These are phyloP conservation scores for Evernia prunastri DNA, from an alignment of 495 filamentous ascomycete species.

Conservation along the genomic window DNA sequence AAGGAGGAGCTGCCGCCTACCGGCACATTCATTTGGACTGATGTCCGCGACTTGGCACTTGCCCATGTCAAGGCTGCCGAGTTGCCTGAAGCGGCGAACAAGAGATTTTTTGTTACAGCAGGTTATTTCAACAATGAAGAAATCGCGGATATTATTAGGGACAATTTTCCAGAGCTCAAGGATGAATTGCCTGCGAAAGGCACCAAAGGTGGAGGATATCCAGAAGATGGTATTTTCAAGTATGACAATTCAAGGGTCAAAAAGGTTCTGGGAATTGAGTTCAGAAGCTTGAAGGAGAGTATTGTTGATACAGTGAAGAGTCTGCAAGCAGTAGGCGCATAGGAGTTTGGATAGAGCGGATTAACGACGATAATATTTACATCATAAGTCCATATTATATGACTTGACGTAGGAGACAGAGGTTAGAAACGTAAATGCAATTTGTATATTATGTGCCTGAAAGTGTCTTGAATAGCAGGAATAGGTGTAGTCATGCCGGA, in stretches of 20 bases:
- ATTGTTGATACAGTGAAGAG: slow-evolving; percentile 52
- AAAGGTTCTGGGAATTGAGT: slow-evolving; percentile 54
- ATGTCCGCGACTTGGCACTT: slow-evolving; percentile 64
- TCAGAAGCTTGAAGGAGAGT: slow-evolving; percentile 46
- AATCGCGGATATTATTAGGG: slow-evolving; percentile 55
- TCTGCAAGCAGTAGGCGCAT: slow-evolving; percentile 41
- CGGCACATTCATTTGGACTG: slow-evolving; percentile 53
- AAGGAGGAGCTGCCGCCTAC: slow-evolving; percentile 57
- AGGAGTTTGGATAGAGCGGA: neutral
- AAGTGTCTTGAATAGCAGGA: no score
- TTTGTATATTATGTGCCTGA: no score
- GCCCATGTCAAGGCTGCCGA: slow-evolving; percentile 69
- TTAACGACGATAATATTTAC: neutral
- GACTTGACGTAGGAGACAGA: neutral
- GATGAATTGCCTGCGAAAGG: slow-evolving; percentile 52
- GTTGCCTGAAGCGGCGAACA: slow-evolving; percentile 55
- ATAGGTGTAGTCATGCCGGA: neutral
- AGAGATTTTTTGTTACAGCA: slow-evolving; percentile 63
- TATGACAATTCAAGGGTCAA: slow-evolving; percentile 49
- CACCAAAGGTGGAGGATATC: slow-evolving; percentile 33
- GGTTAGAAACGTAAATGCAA: no score
- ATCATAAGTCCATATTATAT: neutral
- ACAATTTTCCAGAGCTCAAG: slow-evolving; percentile 59
- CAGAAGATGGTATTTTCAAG: slow-evolving; percentile 36
- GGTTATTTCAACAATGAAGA: slow-evolving; percentile 61